Percentiles rank a stretch among this genome's conserved stretches.
Evolutionary conservation across 1,139 yeast species (phyloP).

Genomic region (Torulaspora globosa): DNA sequence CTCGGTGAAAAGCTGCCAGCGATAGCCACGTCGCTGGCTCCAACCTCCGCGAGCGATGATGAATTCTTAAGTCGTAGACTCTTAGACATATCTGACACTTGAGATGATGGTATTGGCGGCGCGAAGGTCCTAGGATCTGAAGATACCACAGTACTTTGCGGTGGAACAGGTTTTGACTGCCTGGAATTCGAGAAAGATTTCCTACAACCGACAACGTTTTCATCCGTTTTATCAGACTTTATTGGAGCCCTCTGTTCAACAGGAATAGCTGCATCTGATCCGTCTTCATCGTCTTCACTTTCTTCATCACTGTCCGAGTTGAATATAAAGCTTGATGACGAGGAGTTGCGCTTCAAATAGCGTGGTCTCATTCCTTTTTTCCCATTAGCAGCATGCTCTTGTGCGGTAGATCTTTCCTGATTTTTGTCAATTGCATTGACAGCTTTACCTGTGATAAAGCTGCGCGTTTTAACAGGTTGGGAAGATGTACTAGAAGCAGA

Average conservation of each 20-base stretch:
- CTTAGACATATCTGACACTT: conserved; percentile 10
- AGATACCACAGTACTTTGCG: conserved; percentile 18
- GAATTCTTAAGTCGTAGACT: conserved; percentile 17
- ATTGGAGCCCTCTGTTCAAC: not conserved
- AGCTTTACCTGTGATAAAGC: conserved; percentile 34
- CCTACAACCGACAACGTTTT: not conserved
- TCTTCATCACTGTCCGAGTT: conserved; percentile 34
- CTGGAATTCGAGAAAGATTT: conserved; percentile 1
- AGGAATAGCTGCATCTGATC: not conserved
- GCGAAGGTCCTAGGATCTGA: conserved; percentile 27
- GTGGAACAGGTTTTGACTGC: conserved; percentile 7
- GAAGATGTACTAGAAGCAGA: conserved; percentile 11
- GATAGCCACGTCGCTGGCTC: conserved; percentile 49
- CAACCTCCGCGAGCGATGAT: conserved; percentile 23
- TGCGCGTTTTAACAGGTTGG: conserved; percentile 23
- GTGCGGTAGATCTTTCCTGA: conserved; percentile 1
- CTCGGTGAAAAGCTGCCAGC: conserved; percentile 38
- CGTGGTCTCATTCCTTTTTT: conserved; percentile 7
- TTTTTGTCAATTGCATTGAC: conserved; percentile 8
- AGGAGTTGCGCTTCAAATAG: conserved; percentile 19
- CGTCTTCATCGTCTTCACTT: conserved; percentile 13
- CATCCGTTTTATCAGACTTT: not conserved
- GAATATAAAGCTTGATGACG: conserved; percentile 31
- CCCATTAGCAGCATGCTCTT: not conserved
- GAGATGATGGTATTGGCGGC: conserved; percentile 31